A percentile compares a stretch with the other conserved stretches of the same genome.
These are phyloP conservation scores for Pueraria montana DNA, from an alignment of 306 rosid genomes.

Conservation along the genomic window DNA sequence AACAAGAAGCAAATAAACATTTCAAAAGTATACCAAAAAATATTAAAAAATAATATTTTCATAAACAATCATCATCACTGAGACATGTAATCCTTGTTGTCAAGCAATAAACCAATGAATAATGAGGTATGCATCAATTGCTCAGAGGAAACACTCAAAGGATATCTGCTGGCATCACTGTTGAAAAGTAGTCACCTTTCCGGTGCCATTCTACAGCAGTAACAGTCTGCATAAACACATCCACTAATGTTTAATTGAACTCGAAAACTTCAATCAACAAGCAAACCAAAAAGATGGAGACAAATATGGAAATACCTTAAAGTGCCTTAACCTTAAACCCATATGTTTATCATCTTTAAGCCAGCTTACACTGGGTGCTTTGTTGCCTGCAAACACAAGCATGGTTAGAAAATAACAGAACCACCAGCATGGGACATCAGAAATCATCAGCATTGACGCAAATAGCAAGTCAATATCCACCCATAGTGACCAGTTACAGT, in stretches of 20 bases:
- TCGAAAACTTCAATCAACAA: constrained; percentile 29
- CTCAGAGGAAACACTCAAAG: constrained; percentile 48
- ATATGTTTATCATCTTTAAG: constrained; percentile 73
- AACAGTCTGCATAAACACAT: constrained; percentile 75
- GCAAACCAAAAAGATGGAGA: constrained; percentile 26
- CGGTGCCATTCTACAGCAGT: constrained; percentile 94
- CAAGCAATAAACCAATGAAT: constrained; percentile 33
- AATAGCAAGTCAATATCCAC: constrained; percentile 1
- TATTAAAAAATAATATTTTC: background rate
- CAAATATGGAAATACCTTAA: constrained; percentile 70
- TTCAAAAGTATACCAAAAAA: background rate
- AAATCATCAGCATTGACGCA: background rate
- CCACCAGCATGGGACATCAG: constrained; percentile 30
- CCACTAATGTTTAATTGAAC: constrained; percentile 29
- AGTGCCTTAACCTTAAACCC: constrained; percentile 82
- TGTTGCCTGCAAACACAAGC: constrained; percentile 46
- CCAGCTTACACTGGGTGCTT: constrained; percentile 73
- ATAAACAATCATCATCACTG: background rate
- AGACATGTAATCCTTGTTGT: constrained; percentile 20
- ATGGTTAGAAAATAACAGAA: constrained; percentile 44
- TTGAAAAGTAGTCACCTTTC: constrained; percentile 93
- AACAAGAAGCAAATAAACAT: constrained; percentile 10
- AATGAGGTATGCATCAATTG: constrained; percentile 14
- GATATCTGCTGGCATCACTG: constrained; percentile 97
- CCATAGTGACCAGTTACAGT: constrained; percentile 4